These are phyloP conservation scores for Tausonia pullulans DNA, from an alignment of 1,284 basidiomycete genomes.

Conservation along the genomic window DNA sequence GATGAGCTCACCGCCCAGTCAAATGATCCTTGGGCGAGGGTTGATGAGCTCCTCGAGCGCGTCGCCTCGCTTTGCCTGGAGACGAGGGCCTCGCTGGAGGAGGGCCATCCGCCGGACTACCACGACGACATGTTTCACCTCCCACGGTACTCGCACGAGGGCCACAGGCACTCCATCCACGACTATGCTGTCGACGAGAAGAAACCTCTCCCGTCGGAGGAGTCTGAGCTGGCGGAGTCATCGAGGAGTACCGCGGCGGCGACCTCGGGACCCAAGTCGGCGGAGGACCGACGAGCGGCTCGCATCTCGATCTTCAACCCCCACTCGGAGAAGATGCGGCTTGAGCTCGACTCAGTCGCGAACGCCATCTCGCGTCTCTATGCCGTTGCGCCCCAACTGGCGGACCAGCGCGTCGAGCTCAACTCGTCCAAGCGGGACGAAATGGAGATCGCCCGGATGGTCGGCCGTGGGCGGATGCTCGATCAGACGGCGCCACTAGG, in stretches of 20 bases:
- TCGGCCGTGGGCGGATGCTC: slow-evolving; percentile 25
- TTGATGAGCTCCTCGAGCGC: too few relatives aligned
- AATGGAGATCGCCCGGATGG: slow-evolving; percentile 49
- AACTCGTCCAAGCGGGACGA: slow-evolving; percentile 48
- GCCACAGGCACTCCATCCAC: background rate
- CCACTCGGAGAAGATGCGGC: slow-evolving; percentile 53
- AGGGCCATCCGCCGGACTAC: too few relatives aligned
- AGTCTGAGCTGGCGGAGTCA: too few relatives aligned
- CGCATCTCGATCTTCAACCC: background rate
- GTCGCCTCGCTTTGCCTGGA: too few relatives aligned
- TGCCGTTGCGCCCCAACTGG: slow-evolving; percentile 65
- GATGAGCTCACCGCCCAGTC: background rate
- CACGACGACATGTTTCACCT: too few relatives aligned
- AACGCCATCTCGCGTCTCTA: slow-evolving; percentile 78
- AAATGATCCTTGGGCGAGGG: background rate
- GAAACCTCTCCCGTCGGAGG: too few relatives aligned
- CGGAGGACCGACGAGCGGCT: background rate
- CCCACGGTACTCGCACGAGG: background rate
- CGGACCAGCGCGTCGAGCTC: slow-evolving; percentile 75
- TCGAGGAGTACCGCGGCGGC: background rate
- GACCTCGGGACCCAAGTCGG: background rate
- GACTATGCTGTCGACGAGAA: background rate
- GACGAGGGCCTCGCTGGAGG: too few relatives aligned
- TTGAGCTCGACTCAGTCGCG: slow-evolving; percentile 70
- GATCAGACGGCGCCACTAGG: slow-evolving; percentile 25